Base-by-base conservation (phyloP, 169 alveolate species). In the Cryptosporidium sp. region DNA sequence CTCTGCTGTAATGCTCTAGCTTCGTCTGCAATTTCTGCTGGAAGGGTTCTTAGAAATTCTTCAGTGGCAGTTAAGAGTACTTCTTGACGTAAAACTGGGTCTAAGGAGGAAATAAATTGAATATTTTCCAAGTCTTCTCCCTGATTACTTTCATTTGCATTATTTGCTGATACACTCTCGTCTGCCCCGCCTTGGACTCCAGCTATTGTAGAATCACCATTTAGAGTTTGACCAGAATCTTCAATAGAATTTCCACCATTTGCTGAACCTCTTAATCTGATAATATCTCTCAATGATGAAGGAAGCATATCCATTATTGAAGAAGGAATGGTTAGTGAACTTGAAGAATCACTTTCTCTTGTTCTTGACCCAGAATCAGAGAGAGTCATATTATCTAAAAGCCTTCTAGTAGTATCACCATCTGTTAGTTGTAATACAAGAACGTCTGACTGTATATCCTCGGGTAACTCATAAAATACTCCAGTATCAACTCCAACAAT, bases 81-180 rank as follows among this genome's bases (percentile, higher is more conserved):
- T 70, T 94, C 97, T 56, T 94, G 93, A 44, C 97, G 70, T 51
- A 94, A 58, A 31, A 92, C 92, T 3, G 97, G 97, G 29, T 94
- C 94, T 26, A 94, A 91, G 9, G 95, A 87, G 10, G 96, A 94
- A 16, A 94, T 84, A 85, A 94, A 94, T 18, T 93, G 91, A 23
- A 94, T 93, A 70, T 93, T 93, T 42, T 94, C 96, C 21, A 86
- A 68, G 35, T 94, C 96, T 2, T 89, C 86, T 42, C 85, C 65
- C 6, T 75, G 60, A 16, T 31, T 51, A 18, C 26, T 60, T 10
- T 16, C 45, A 33, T 10, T 73, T n/a, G 12, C 39, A 35, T 35
- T 73, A 33, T 21, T 16, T 14, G 31, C 21, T 23, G 3, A 26
- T 5, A 9, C 14, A 33, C 56, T 48, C 10, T 21, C 21, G 16